Conservation (phyloP, 2,329 filamentous ascomycete genomes). For the Sarocladiaceae sp. region DNA sequence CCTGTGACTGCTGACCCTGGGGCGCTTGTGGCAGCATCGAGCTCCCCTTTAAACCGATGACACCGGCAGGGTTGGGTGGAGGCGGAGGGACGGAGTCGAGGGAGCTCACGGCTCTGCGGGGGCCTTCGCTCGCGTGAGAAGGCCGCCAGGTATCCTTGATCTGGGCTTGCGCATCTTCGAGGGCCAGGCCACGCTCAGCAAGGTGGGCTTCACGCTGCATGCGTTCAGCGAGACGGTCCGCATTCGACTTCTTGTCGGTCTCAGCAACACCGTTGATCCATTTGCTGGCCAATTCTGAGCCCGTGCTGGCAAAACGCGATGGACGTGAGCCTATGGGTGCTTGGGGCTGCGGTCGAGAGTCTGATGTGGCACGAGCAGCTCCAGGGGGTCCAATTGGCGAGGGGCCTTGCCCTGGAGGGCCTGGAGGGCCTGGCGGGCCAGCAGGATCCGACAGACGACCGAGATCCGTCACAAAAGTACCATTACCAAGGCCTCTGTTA, state of each 20-base stretch:
- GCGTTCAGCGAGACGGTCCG: slow-evolving; percentile 21
- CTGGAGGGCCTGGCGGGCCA: slow-evolving; percentile 27
- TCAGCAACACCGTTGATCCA: slow-evolving; percentile 38
- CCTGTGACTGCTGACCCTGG: slow-evolving; percentile 33
- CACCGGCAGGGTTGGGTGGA: slow-evolving; percentile 18
- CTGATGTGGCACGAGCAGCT: slow-evolving; percentile 17
- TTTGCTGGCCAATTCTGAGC: slow-evolving; percentile 29
- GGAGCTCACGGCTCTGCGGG: slow-evolving; percentile 12
- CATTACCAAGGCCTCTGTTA: slow-evolving; percentile 68
- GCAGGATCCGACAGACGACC: slow-evolving; percentile 33
- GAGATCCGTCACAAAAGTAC: slow-evolving; percentile 63
- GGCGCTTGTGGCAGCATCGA: slow-evolving; percentile 22
- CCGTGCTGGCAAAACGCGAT: slow-evolving; percentile 19
- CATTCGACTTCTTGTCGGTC: slow-evolving; percentile 38
- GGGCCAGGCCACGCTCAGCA: slow-evolving; percentile 33
- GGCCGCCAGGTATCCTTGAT: slow-evolving; percentile 52
- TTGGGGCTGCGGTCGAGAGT: slow-evolving; percentile 22
- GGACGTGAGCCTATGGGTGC: slow-evolving; percentile 26
- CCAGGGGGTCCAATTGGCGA: slow-evolving; percentile 38
- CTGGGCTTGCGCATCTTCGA: slow-evolving; percentile 38
- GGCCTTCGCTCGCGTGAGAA: slow-evolving; percentile 29
- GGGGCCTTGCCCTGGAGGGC: slow-evolving; percentile 29
- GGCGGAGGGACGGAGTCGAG: slow-evolving; percentile 13
- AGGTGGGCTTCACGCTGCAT: slow-evolving; percentile 10
- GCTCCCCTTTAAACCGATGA: slow-evolving; percentile 20